Base-by-base conservation (phyloP, 75 land plant species). In the Cunninghamia lanceolata region DNA sequence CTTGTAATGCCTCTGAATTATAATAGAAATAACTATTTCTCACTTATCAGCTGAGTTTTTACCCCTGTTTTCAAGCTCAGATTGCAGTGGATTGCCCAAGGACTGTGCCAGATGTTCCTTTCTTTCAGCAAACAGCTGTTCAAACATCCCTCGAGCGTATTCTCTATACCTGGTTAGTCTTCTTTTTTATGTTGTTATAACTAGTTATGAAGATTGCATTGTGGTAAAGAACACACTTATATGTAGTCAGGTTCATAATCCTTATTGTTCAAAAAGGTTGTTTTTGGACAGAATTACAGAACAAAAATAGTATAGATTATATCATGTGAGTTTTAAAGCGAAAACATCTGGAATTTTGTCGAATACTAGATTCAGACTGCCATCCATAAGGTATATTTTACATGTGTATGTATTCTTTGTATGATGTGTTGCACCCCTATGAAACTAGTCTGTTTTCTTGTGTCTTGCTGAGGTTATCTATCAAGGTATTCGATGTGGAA, bases 71-170 rank as follows among this genome's bases (percentile, higher is more conserved):
- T 84, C 75, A 11, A 45, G 47, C 30, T 28, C 50, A 96, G 99
- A 98, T 98, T 87, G 90, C 99, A 85, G 97, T 98, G 86, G 99
- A 98, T 84, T 96, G 96, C 38, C 99, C 99, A 79, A 93, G 99
- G 88, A 98, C 99, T 80, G 96, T 98, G 40, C 99, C 99, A 34
- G 99, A 98, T 90, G 99, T 98, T 19, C 70, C 97, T 83, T 98
- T 98, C 91, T 98, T 98, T 85, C 99, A 98, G 74, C 95, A 96
- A 83, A 85, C 83, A 32, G 91, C 85, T 82, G 90, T 98, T 80
- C 99, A 98, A 88, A 92, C 95, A 85, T 95, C 97, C 25, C 90
- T 98, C 88, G 96, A 94, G 87, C 99, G 99, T 35, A 91, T 98
- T 42, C 92, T 98, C 13, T 96, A 98, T 87, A 94, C 94, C 59